Evolutionary conservation across 306 rosid genomes (phyloP).

Genomic region (Biancaea sappan): DNA sequence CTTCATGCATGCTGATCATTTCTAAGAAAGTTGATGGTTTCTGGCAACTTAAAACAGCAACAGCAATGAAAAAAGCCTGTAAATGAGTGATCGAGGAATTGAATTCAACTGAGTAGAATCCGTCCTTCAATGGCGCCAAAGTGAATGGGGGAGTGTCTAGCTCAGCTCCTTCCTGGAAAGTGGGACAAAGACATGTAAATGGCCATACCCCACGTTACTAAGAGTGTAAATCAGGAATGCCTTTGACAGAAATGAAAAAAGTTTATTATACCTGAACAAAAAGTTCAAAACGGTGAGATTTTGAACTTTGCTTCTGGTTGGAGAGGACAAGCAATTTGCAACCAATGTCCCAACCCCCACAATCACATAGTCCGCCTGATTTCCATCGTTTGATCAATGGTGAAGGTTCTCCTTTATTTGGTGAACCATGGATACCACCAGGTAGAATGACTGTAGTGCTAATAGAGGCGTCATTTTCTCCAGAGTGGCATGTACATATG

Average conservation of each 20-base stretch:
- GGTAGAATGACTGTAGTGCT: conserved; percentile 70
- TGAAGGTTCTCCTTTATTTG: conserved; percentile 75
- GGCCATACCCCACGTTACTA: not conserved
- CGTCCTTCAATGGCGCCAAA: conserved; percentile 71
- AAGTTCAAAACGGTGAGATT: conserved; percentile 57
- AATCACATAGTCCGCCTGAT: conserved; percentile 81
- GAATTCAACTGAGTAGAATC: conserved; percentile 68
- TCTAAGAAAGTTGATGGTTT: conserved; percentile 44
- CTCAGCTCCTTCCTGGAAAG: conserved; percentile 64
- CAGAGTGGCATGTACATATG: conserved; percentile 43
- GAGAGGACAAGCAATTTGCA: conserved; percentile 84
- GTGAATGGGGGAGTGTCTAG: conserved; percentile 57
- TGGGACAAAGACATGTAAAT: conserved; percentile 27
- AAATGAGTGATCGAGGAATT: conserved; percentile 66
- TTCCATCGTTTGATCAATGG: conserved; percentile 79
- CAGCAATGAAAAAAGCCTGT: conserved; percentile 83
- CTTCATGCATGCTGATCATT: conserved; percentile 39
- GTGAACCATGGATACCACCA: conserved; percentile 73
- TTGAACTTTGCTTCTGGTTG: conserved; percentile 45
- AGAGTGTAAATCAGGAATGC: not conserved
- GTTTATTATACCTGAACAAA: conserved; percentile 61
- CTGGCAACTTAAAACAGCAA: conserved; percentile 54
- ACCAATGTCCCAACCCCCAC: conserved; percentile 98
- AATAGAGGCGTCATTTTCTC: conserved; percentile 41
- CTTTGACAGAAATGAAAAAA: conserved; percentile 15